Evolutionary conservation across 306 rosid species (phyloP), one percentile per base, ranked within the genome.

Genomic region (Lagenaria siceraria): DNA sequence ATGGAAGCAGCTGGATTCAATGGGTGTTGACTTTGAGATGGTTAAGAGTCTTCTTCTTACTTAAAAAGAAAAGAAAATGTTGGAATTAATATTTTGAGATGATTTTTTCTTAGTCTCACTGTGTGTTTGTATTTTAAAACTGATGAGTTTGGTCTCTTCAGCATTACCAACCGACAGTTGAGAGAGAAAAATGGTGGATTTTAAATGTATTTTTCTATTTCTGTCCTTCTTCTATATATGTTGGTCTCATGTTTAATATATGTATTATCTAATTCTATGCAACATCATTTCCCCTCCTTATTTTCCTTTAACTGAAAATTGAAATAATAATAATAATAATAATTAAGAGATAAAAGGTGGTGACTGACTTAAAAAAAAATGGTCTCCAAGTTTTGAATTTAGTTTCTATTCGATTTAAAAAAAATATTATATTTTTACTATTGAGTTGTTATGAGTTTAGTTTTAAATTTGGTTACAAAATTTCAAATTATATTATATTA

Each of bases 1-100:
- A 14, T 77, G 85, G 70, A 77, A 75, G 46, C 84, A 77, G 31
- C 64, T 84, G 36, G 84, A 83, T 74, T 43, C 82, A 33, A 70
- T 82, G 49, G 89, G 68, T n/a, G 21, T 73, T 60, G 82, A 71
- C 13, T 71, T 70, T 14, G 40, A 70, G 7, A 70, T 46, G 35
- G 13, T 70, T 70, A 70, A 70, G 15, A 21, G 25, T 46, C 6
- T 68, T 68, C 33, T 42, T 69, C 12, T 42, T 31, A 11, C 11
- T 21, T 66, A 66, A 42, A 35, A 7, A 40, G 33, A 29, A 29
- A 36, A 0, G 7, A 36, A 36, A 7, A 36, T 4, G 42, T 36
- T 36, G 8, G 8, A 36, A 36, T n/a, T n/a, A n/a, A 29, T 29
- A 29, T 29, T 29, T 29, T 46, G 51, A 9, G 12, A 42, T 42